These are phyloP conservation scores for Leptographium galeiforme DNA, from an alignment of 2,329 filamentous ascomycete species.

Conservation along the genomic window DNA sequence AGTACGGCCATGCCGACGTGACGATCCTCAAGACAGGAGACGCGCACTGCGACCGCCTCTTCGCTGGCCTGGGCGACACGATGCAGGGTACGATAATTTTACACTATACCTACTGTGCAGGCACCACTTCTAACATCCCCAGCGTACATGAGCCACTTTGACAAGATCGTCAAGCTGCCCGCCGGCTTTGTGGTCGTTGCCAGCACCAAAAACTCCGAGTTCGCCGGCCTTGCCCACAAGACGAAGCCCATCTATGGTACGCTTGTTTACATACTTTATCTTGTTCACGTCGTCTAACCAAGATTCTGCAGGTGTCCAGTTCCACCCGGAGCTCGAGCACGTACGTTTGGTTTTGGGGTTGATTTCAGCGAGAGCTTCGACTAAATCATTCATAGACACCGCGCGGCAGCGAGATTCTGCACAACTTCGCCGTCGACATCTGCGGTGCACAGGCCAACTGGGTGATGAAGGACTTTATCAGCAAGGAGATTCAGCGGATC, in stretches of 20 bases:
- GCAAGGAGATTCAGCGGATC: constrained; percentile 70
- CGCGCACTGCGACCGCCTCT: constrained; percentile 62
- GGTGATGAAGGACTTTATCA: constrained; percentile 75
- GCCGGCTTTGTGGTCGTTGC: constrained; percentile 58
- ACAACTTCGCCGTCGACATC: constrained; percentile 76
- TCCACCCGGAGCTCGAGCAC: constrained; percentile 64
- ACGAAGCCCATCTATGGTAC: constrained; percentile 53
- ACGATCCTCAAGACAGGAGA: constrained; percentile 43
- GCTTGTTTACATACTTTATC: not conserved
- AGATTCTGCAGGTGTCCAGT: constrained; percentile 49
- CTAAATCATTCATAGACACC: constrained; percentile 30
- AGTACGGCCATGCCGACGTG: constrained; percentile 60
- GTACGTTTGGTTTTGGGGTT: not conserved
- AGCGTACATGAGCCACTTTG: constrained; percentile 73
- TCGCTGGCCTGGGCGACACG: constrained; percentile 58
- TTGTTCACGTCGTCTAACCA: not conserved
- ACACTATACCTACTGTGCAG: not conserved
- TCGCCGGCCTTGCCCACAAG: constrained; percentile 63
- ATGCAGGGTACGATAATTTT: constrained; percentile 30
- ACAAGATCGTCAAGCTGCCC: constrained; percentile 37
- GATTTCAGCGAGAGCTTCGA: no score
- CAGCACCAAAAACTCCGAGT: constrained; percentile 60
- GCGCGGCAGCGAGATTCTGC: constrained; percentile 54
- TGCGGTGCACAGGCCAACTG: constrained; percentile 66
- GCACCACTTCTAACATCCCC: not conserved